Conservation (phyloP, 2,329 filamentous ascomycete genomes). For the Leptodontidium sp. region DNA sequence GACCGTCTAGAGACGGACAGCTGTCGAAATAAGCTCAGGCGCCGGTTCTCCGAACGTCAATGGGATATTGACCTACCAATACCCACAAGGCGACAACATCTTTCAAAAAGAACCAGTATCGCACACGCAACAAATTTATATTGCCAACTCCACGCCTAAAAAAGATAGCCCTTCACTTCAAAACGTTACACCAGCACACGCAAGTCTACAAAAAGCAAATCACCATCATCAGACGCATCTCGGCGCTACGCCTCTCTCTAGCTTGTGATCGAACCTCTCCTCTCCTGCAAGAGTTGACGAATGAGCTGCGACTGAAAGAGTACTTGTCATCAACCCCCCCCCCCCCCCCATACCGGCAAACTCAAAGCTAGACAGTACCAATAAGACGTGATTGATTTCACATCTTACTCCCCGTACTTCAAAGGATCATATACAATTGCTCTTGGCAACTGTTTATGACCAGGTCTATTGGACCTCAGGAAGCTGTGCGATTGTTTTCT, state of each 20-base stretch:
- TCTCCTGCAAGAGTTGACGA: constrained; percentile 16
- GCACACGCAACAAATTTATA: not conserved
- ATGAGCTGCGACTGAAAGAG: constrained; percentile 21
- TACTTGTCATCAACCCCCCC: constrained; percentile 21
- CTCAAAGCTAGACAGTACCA: constrained; percentile 18
- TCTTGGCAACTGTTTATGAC: constrained; percentile 7
- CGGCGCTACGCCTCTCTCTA: not conserved
- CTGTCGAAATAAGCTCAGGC: constrained; percentile 23
- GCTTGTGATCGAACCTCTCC: constrained; percentile 6
- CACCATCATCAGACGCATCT: constrained; percentile 5
- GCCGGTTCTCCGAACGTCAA: constrained; percentile 1
- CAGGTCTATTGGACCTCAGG: not conserved
- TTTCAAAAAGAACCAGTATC: constrained; percentile 17
- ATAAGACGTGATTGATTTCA: constrained; percentile 27
- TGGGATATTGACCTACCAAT: constrained; percentile 19
- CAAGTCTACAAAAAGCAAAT: constrained; percentile 3
- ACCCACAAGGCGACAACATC: constrained; percentile 9
- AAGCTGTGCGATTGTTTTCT: not conserved
- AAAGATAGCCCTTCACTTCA: not conserved
- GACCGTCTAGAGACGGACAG: not conserved
- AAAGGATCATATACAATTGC: constrained; percentile 15
- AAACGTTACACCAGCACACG: not conserved
- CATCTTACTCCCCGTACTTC: constrained; percentile 18
- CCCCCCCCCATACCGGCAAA: not conserved
- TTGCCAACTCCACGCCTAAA: constrained; percentile 3